Evolutionary conservation across 257 asterid genomes (phyloP).

Genomic region (Osmanthus fragrans): DNA sequence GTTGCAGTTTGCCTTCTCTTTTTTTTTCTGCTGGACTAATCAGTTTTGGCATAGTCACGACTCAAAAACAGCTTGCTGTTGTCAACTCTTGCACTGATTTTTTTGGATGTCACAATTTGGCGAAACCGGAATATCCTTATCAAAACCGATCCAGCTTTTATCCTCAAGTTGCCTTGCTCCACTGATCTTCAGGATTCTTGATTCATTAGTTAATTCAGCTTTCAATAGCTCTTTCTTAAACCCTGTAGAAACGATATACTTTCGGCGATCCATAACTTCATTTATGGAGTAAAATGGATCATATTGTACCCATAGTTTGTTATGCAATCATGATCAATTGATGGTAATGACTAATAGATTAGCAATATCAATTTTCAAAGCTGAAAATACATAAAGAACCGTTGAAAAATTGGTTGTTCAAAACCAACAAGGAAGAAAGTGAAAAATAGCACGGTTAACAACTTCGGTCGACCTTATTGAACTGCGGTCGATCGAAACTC

Average conservation of each 20-base stretch:
- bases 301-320: background rate
- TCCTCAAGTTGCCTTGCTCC: constrained; percentile 43
- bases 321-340: background rate
- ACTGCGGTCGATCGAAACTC: too few species aligned
- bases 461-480: too few species aligned
- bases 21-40: constrained; percentile 32
- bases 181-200: constrained; percentile 47
- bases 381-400: too few species aligned
- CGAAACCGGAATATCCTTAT: constrained; percentile 51
- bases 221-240: constrained; percentile 58
- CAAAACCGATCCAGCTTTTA: constrained; percentile 42
- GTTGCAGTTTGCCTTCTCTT: constrained; percentile 22
- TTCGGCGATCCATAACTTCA: background rate
- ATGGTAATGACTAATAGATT: background rate
- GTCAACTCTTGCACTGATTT: constrained; percentile 64
- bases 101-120: constrained; percentile 43
- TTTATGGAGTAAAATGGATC: background rate
- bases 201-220: constrained; percentile 43
- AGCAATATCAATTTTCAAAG: background rate
- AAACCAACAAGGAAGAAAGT: too few species aligned
- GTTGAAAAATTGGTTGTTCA: too few species aligned
- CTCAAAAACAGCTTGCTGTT: constrained; percentile 44
- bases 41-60: constrained; percentile 49
- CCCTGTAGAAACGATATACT: constrained; percentile 35
- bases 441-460: too few species aligned